These are phyloP conservation scores for Metschnikowia drakensbergensis DNA, from an alignment of 805 yeast genomes.

Conservation along the genomic window DNA sequence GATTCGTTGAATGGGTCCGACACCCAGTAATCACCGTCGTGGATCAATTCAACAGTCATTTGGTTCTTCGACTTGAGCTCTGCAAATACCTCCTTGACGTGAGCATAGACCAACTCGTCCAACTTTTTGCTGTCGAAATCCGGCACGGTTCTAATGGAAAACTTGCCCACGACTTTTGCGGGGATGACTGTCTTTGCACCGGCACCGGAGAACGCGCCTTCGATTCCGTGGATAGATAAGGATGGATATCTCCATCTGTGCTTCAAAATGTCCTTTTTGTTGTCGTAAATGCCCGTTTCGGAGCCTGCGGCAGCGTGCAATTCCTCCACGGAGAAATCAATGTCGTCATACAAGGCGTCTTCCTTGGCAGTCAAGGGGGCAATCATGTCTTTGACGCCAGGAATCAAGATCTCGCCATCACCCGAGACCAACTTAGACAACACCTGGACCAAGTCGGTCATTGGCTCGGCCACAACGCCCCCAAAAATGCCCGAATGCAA, in stretches of 20 bases:
- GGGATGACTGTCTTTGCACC: constrained; percentile 99
- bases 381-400: constrained; percentile 90
- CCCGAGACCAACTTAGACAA: constrained; percentile 74
- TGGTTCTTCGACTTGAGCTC: constrained; percentile 75
- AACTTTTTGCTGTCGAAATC: constrained; percentile 78
- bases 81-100: constrained; percentile 62
- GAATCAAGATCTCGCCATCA: constrained; percentile 78
- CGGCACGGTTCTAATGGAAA: constrained; percentile 96
- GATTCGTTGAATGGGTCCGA: constrained; percentile 89
- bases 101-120: constrained; percentile 70
- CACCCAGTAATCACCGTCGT: constrained; percentile 96
- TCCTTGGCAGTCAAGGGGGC: constrained; percentile 88
- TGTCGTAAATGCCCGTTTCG: constrained; percentile 69
- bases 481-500: constrained; percentile 97
- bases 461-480: constrained; percentile 95
- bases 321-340: constrained; percentile 81
- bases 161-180: constrained; percentile 88
- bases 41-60: constrained; percentile 69
- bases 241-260: constrained; percentile 99
- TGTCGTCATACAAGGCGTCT: constrained; percentile 71
- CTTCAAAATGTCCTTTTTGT: constrained; percentile 83
- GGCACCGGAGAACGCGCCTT: constrained; percentile 90
- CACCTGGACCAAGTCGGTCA: constrained; percentile 84
- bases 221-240: constrained; percentile 91
- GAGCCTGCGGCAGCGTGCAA: constrained; percentile 88